These are phyloP conservation scores for Fistulifera pelliculosa DNA, from an alignment of 108 stramenopile genomes.

Conservation along the genomic window DNA sequence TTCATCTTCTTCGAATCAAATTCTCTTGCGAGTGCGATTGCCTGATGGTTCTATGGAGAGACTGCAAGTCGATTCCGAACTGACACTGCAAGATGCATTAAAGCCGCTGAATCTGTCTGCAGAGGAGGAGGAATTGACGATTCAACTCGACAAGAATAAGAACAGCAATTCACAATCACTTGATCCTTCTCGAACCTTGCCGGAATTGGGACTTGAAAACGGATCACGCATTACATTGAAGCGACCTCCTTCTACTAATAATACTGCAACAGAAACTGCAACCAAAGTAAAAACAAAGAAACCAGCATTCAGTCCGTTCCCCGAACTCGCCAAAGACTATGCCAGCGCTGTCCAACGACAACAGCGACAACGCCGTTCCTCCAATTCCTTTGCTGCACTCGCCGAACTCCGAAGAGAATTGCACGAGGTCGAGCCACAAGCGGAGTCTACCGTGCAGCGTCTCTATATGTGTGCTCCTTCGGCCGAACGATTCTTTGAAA, in stretches of 20 bases:
- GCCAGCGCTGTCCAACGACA: conserved; percentile 18
- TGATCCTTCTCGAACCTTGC: conserved; percentile 11
- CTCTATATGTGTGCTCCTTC: conserved; percentile 66
- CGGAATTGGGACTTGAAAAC: conserved; percentile 40
- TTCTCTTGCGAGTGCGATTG: conserved; percentile 28
- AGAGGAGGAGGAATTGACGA: neutral
- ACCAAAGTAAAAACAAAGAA: neutral
- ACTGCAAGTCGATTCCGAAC: neutral
- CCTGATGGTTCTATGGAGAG: conserved; percentile 39
- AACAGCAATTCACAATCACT: neutral
- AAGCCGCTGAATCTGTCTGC: neutral
- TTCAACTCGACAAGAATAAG: conserved; percentile 8
- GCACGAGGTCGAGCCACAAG: conserved; percentile 71
- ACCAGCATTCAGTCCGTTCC: conserved; percentile 61
- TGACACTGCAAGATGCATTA: conserved; percentile 2
- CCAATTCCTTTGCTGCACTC: conserved; percentile 45
- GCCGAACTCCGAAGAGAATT: conserved; percentile 44
- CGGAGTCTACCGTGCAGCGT: conserved; percentile 47
- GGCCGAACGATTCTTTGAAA: conserved; percentile 68
- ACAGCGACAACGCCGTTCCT: neutral
- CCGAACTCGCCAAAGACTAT: conserved; percentile 74
- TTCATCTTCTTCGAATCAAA: neutral
- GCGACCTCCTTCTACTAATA: too few relatives aligned
- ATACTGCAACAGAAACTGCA: too few relatives aligned
- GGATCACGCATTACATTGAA: conserved; percentile 65